Evolutionary conservation across 2,329 filamentous ascomycete genomes (phyloP), one percentile per base, ranked within the genome.

Genomic region (Alternaria sp.): DNA sequence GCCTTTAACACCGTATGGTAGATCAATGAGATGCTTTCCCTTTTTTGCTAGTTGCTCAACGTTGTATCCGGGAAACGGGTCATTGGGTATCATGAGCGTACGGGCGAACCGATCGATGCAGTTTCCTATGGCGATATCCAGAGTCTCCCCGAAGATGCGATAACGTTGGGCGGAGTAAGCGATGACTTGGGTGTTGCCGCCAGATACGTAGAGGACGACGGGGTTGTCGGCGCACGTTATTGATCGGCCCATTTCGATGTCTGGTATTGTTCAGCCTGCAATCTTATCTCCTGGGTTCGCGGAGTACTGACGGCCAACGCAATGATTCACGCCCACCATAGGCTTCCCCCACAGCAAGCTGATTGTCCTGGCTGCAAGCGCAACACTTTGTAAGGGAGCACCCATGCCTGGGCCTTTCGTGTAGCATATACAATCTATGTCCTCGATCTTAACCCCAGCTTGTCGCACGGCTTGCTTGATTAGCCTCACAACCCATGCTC

Each of bases 371-470:
- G 93, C 95, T 1, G 89, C 93, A 34, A 98, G 82, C 31, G 94
- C 94, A 13, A 96, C 92, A 61, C 89, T 88, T 62, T 93, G 90
- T 28, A 99, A 83, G 7, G 95, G 95, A 37, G 92, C 94, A 58
- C 95, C 95, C 95, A 99, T 99, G 0, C 95, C 95, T 0, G 95
- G 95, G 0, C 95, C 95, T 74, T 91, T 90, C 2, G 95, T 99
- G 81, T 94, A 99, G 84, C 93, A 97, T 69, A 99, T 90, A 79
- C 93, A 97, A 78, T 94, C 88, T 44, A 99, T 85, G 74, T 96
- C 89, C 11, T 80, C 72, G 13, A 77, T 62, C 28, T 68, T 73
- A 4, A 79, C 66, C 6, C 72, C 70, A 0, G 94, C 92, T 66
- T 90, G 88, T 56, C 83, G 82, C 62, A 99, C 86, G 4, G 94